Base-by-base conservation (phyloP, 2,329 filamentous ascomycete species). In the Penicillium sp. region DNA sequence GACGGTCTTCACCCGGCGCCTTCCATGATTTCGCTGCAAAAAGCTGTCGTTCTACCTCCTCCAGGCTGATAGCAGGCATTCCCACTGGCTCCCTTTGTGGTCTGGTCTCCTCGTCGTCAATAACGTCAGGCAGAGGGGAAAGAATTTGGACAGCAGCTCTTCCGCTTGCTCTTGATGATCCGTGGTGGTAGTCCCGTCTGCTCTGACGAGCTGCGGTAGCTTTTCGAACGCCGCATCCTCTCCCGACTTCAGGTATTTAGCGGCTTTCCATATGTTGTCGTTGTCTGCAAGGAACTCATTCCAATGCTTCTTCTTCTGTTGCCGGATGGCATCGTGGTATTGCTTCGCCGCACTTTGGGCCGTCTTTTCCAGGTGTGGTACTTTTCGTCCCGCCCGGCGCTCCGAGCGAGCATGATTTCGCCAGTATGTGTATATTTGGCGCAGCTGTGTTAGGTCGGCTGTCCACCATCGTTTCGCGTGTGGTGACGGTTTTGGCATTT, bases 231-330 rank as follows among this genome's bases (percentile, higher is more conserved):
- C 20, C 4, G 20, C 20, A 22, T 22, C 20, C 2, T 22, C 20
- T 45, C 61, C 57, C 4, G 54, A 56, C 28, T 61, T 57, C 14
- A 63, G 56, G 31, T 65, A 64, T 33, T 58, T 60, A 1, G 55
- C 56, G 14, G 57, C 63, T 52, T 63, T 63, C 60, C 49, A 65
- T 25, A 65, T 64, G 27, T 65, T 63, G 11, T 63, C 51, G 43
- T 59, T 62, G 46, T 62, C 56, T 30, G 44, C 54, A 2, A 65
- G 55, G 48, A 63, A 63, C 28, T 61, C 51, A 22, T 64, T 55
- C 60, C 50, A 64, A 54, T 63, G 54, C 35, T 59, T 63, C 55
- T 60, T 63, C 53, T 63, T 65, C 54, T 65, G 51, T 50, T 63
- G 40, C 18, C 54, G 35, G 25, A 62, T 62, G 1, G 48, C 47